These are phyloP conservation scores for Paramecium tetraurelia DNA, from an alignment of 73 alveolate genomes.

Conservation along the genomic window DNA sequence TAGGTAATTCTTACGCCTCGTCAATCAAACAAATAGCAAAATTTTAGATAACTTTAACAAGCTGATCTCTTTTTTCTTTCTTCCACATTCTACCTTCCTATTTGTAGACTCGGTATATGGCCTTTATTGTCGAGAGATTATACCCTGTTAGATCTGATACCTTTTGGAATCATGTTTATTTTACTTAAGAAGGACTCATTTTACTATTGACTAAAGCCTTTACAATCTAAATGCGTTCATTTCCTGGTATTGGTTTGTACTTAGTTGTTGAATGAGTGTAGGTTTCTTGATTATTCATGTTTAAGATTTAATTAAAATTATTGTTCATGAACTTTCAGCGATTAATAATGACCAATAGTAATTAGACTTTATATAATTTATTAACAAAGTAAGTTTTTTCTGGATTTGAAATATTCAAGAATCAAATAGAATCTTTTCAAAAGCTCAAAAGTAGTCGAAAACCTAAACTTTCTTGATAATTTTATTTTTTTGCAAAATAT, in stretches of 20 bases:
- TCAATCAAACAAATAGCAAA: background rate
- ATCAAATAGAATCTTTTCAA: background rate
- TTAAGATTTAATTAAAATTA: background rate
- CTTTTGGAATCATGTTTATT: background rate
- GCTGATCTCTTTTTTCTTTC: conserved; percentile 21
- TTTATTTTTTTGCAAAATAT: background rate
- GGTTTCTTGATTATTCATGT: background rate
- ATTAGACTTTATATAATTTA: background rate
- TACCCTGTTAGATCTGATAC: conserved; percentile 8
- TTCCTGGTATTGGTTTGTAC: background rate
- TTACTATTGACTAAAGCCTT: background rate
- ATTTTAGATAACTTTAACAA: background rate
- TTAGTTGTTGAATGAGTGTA: background rate
- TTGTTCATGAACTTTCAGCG: background rate
- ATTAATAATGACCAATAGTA: background rate
- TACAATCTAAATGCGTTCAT: background rate
- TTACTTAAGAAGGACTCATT: conserved; percentile 1
- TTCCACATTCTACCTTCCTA: background rate
- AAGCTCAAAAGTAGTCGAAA: background rate
- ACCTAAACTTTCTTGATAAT: background rate
- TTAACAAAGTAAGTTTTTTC: background rate
- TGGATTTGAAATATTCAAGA: background rate
- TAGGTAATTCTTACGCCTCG: background rate
- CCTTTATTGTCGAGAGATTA: conserved; percentile 34
- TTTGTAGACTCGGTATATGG: conserved; percentile 10